Percentiles rank a stretch among this genome's conserved stretches.
These are phyloP conservation scores for Echria macrotheca DNA, from an alignment of 495 filamentous ascomycete species.

Conservation along the genomic window DNA sequence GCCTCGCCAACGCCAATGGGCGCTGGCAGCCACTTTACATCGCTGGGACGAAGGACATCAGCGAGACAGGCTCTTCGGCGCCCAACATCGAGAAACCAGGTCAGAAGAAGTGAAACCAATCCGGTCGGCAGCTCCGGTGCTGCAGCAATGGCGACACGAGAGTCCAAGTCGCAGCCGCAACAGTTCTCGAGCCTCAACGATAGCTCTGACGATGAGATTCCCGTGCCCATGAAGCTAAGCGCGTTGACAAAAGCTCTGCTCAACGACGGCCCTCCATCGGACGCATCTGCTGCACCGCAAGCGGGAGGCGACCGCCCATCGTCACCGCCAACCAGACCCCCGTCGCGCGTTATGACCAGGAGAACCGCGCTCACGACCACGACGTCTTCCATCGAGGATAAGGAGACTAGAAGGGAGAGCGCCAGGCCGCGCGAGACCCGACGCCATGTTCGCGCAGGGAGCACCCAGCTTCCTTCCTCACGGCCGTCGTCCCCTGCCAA, in stretches of 20 bases:
- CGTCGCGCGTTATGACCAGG: constrained; percentile 49
- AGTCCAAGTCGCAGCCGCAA: constrained; percentile 24
- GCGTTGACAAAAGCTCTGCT: constrained; percentile 72
- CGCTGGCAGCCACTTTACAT: constrained; percentile 30
- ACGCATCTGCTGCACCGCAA: constrained; percentile 12
- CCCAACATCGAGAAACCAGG: constrained; percentile 26
- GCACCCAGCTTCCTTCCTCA: constrained; percentile 30
- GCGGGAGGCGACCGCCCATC: constrained; percentile 49
- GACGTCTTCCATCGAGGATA: constrained; percentile 23
- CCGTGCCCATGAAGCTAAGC: constrained; percentile 70
- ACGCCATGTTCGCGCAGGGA: constrained; percentile 34
- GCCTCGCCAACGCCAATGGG: constrained; percentile 34
- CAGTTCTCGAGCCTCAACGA: constrained; percentile 41
- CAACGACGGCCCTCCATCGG: constrained; percentile 50
- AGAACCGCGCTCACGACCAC: constrained; percentile 32
- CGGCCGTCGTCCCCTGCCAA: constrained; percentile 32
- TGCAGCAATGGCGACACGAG: constrained; percentile 6
- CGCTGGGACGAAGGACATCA: constrained; percentile 35
- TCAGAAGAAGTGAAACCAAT: constrained; percentile 35
- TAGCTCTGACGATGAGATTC: constrained; percentile 71
- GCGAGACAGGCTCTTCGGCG: constrained; percentile 39
- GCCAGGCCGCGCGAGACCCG: constrained; percentile 24
- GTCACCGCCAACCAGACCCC: constrained; percentile 41
- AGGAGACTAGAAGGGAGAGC: constrained; percentile 11
- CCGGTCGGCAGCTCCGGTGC: constrained; percentile 16